A percentile compares a stretch with the other conserved stretches of the same genome.
Evolutionary conservation across 306 rosid species (phyloP).

Genomic region (Quercus robur): DNA sequence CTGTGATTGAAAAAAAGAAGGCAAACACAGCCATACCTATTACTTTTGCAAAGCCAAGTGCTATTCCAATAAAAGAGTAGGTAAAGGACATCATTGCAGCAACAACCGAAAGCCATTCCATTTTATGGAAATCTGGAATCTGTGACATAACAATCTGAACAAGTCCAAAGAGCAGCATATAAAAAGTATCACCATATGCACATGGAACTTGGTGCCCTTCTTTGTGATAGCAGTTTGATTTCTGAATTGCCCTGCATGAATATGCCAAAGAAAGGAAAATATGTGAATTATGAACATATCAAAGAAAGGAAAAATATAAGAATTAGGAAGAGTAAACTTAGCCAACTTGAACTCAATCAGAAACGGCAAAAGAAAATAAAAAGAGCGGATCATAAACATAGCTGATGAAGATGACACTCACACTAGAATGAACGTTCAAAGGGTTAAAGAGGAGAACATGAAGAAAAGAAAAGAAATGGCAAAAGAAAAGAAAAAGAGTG

Average conservation of each 20-base stretch:
- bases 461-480: too few species aligned
- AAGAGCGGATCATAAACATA: not conserved
- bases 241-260: conserved; percentile 62
- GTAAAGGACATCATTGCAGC: conserved; percentile 81
- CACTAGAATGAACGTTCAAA: too few species aligned
- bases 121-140: conserved; percentile 71
- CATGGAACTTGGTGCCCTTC: conserved; percentile 77
- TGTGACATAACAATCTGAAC: conserved; percentile 69
- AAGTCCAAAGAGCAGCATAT: conserved; percentile 70
- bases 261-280: not conserved
- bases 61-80: conserved; percentile 66
- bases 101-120: conserved; percentile 67
- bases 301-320: not conserved
- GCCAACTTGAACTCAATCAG: not conserved
- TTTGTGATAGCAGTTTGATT: conserved; percentile 70
- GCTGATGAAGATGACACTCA: not conserved
- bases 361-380: not conserved
- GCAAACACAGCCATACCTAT: conserved; percentile 39
- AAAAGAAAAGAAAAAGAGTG: not conserved
- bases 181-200: conserved; percentile 39
- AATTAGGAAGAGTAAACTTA: not conserved
- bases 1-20: not conserved
- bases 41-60: conserved; percentile 63
- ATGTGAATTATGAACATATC: too few species aligned
- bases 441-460: too few species aligned